Evolutionary conservation across 805 yeast genomes (phyloP).

Genomic region (Clavispora asparagi): DNA sequence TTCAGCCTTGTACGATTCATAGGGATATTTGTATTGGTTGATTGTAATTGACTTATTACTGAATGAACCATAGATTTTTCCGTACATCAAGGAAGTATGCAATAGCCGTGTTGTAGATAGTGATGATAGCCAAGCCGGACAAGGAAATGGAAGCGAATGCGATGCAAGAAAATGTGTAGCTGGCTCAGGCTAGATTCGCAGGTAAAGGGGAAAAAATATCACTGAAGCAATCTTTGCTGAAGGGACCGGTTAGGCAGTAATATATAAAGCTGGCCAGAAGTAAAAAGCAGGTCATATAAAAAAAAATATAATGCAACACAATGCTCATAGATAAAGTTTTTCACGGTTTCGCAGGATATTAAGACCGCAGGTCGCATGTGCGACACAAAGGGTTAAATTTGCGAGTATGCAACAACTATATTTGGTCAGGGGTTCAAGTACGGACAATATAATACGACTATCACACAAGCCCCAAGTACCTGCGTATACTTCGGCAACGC

Average conservation of each 20-base stretch:
- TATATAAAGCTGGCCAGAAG: background rate
- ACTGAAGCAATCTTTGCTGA: background rate
- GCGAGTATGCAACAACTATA: background rate
- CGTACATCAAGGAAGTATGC: background rate
- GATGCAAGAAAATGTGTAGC: background rate
- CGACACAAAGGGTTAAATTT: background rate
- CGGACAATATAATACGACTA: background rate
- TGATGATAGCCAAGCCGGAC: background rate
- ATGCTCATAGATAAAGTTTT: background rate
- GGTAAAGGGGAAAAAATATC: background rate
- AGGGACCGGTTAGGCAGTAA: constrained; percentile 1
- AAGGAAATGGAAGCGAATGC: background rate
- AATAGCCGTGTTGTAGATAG: background rate
- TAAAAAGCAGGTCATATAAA: background rate
- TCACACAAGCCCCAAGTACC: background rate
- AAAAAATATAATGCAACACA: background rate
- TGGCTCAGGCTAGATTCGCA: background rate
- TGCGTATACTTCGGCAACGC: background rate
- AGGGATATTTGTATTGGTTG: constrained; percentile 46
- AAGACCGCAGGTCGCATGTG: background rate
- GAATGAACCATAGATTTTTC: constrained; percentile 6
- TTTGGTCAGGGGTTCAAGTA: background rate
- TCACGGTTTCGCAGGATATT: background rate
- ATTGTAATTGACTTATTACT: constrained; percentile 6
- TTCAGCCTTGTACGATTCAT: constrained; percentile 46